phyloP scores from a whole-genome alignment of 768 basidiomycete species.

The Rhodosporidiobolus sp. region DNA sequence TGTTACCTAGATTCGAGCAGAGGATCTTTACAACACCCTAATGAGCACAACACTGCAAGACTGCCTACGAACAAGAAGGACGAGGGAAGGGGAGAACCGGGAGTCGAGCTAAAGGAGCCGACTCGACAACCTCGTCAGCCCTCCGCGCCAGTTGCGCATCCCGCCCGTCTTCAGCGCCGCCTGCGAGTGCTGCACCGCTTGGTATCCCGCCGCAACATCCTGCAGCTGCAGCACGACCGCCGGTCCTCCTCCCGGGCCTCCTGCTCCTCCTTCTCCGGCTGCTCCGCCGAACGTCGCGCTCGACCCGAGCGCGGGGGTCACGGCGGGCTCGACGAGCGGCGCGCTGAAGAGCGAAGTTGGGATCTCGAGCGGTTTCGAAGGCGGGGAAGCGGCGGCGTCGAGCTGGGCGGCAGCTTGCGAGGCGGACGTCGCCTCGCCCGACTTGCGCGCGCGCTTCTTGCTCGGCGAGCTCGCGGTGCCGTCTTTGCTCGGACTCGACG shows the following conservation, averaged over 20 bases:
- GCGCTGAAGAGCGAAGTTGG: slow-evolving; percentile 36
- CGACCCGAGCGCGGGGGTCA: slow-evolving; percentile 56
- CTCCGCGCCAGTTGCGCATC: slow-evolving; percentile 85
- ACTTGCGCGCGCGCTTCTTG: slow-evolving; percentile 53
- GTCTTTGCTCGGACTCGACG: not conserved
- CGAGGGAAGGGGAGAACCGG: no score
- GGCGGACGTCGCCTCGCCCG: slow-evolving; percentile 45
- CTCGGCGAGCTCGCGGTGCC: slow-evolving; percentile 57
- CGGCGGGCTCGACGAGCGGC: slow-evolving; percentile 49
- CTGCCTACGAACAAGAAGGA: no score
- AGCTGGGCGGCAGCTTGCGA: not conserved
- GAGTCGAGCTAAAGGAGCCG: not conserved
- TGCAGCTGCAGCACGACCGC: slow-evolving; percentile 72
- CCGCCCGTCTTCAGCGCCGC: slow-evolving; percentile 75
- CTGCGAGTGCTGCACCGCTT: slow-evolving; percentile 84
- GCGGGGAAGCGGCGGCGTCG: slow-evolving; percentile 1
- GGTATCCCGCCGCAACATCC: slow-evolving; percentile 87
- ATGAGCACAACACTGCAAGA: no score
- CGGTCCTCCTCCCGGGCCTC: slow-evolving; percentile 51
- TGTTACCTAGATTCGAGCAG: no score
- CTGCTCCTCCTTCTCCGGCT: slow-evolving; percentile 51
- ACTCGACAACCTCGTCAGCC: slow-evolving; percentile 65
- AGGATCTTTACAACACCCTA: no score
- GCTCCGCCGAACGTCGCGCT: slow-evolving; percentile 54
- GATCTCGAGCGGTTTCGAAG: slow-evolving; percentile 5